Evolutionary conservation across 2,329 filamentous ascomycete species (phyloP), one percentile per base, ranked within the genome.

Genomic region (Aspergillus quadrilineatus): DNA sequence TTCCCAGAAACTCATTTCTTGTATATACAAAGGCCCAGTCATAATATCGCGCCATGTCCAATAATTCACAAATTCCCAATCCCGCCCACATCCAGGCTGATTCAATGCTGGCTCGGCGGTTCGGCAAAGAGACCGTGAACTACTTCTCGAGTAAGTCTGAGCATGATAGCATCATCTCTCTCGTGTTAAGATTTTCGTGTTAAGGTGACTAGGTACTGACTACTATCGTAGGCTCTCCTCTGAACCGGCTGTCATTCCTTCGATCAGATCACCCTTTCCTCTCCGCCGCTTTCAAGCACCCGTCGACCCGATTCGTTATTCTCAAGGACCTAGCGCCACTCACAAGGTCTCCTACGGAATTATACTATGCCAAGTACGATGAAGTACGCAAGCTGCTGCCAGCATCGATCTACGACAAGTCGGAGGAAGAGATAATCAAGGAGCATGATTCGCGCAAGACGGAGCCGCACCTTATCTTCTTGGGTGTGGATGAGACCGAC

Each of bases 291-390:
- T 67, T 81, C 52, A 74, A 71, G 49, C 79, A 81, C 63, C 75
- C 77, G 4, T 72, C 76, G 4, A 71, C 77, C 37, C 75, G 71
- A 30, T 96, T 97, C 76, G 74, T 99, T 47, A 83, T 93, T 46
- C 84, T 96, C 73, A 87, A 92, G 70, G 79, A 90, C 66, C 83
- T 96, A 53, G 85, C 87, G 28, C 92, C 93, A 1, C 82, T 96
- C 17, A 80, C 87, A 28, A 80, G 80, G 57, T 80, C 85, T 36
- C 75, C 80, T 6, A 73, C 82, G 7, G 79, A 84, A 32, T 81
- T 97, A 41, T 86, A 86, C 45, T 90, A 86, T 67, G 86, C 88
- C 44, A 80, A 80, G 9, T 87, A 85, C 67, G 79, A 83, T 1
- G 89, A 95, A 60, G 80, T 97, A 22, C 77, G 83, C 64, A 72